Conservation (phyloP, 2,329 filamentous ascomycete genomes). For the Nemania bipapillata region DNA sequence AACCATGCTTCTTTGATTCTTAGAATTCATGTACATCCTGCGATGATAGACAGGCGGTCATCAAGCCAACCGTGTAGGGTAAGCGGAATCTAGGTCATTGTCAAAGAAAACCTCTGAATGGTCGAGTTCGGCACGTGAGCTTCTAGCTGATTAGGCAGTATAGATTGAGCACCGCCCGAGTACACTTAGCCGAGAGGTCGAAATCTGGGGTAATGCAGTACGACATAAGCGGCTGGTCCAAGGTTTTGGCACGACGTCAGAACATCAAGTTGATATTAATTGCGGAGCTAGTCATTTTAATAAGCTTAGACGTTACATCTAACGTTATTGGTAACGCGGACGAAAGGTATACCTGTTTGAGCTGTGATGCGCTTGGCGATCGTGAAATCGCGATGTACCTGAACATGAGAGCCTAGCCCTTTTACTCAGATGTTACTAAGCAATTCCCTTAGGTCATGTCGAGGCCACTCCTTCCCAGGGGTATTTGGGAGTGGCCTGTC, state of each 20-base stretch:
- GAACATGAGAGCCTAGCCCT: neutral
- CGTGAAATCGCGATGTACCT: neutral
- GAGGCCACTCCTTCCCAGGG: slow-evolving; percentile 66
- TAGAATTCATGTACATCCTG: neutral
- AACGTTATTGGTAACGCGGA: slow-evolving; percentile 4
- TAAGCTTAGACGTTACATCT: slow-evolving; percentile 12
- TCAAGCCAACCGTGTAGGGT: slow-evolving; percentile 23
- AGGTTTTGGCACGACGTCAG: slow-evolving; percentile 11
- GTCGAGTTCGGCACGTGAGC: slow-evolving; percentile 25
- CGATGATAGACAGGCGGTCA: slow-evolving; percentile 4
- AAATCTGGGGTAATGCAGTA: slow-evolving; percentile 38
- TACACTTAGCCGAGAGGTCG: slow-evolving; percentile 38
- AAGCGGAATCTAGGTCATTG: slow-evolving; percentile 31
- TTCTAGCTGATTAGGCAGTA: slow-evolving; percentile 35
- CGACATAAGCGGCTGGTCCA: slow-evolving; percentile 29
- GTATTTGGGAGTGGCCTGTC: slow-evolving; percentile 68
- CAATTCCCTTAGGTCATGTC: slow-evolving; percentile 67
- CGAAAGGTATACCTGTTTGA: slow-evolving; percentile 17
- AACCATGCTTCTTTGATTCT: neutral
- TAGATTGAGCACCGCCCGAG: slow-evolving; percentile 11
- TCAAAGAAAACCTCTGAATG: slow-evolving; percentile 27
- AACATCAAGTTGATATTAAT: slow-evolving; percentile 19
- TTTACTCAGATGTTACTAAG: slow-evolving; percentile 9
- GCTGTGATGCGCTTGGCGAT: neutral
- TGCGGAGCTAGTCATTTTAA: slow-evolving; percentile 19